Evolutionary conservation across 768 basidiomycete genomes (phyloP).

Genomic region (Lactarius hengduanensis): DNA sequence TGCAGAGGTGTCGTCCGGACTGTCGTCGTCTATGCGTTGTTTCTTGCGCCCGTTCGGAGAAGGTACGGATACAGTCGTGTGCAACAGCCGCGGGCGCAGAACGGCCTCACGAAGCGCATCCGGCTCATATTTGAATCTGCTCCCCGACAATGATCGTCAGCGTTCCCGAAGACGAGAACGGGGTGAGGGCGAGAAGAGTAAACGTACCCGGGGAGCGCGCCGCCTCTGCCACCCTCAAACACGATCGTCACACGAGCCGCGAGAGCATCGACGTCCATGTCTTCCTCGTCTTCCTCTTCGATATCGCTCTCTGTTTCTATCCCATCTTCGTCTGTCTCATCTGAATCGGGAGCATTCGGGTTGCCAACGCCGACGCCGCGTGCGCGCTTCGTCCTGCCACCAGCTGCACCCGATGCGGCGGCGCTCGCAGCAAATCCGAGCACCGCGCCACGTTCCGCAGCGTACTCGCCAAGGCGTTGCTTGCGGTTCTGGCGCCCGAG

Average conservation of each 20-base stretch:
- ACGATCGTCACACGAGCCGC: slow-evolving; percentile 27
- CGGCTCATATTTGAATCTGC: slow-evolving; percentile 37
- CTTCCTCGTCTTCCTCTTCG: slow-evolving; percentile 25
- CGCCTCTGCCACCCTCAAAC: slow-evolving; percentile 19
- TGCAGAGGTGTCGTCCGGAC: slow-evolving; percentile 1
- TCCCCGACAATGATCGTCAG: neutral
- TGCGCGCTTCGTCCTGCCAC: slow-evolving; percentile 23
- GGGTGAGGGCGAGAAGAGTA: too few species aligned
- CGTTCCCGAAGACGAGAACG: neutral
- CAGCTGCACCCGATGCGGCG: slow-evolving; percentile 16
- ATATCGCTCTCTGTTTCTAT: slow-evolving; percentile 12
- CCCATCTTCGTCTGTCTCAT: slow-evolving; percentile 17
- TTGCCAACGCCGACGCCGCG: slow-evolving; percentile 16
- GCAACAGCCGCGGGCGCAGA: slow-evolving; percentile 22
- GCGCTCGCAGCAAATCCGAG: slow-evolving; percentile 32
- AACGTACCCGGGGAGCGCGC: slow-evolving; percentile 25
- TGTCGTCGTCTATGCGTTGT: slow-evolving; percentile 17
- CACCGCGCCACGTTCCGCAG: slow-evolving; percentile 54
- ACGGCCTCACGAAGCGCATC: slow-evolving; percentile 32
- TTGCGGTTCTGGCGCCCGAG: slow-evolving; percentile 55
- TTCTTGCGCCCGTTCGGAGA: slow-evolving; percentile 28
- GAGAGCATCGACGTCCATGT: slow-evolving; percentile 23
- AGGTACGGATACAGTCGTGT: neutral
- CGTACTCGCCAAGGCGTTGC: slow-evolving; percentile 67
- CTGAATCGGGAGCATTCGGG: slow-evolving; percentile 14